phyloP scores from a whole-genome alignment of 176 grass and related monocot species.

The Elymus sibiricus region DNA sequence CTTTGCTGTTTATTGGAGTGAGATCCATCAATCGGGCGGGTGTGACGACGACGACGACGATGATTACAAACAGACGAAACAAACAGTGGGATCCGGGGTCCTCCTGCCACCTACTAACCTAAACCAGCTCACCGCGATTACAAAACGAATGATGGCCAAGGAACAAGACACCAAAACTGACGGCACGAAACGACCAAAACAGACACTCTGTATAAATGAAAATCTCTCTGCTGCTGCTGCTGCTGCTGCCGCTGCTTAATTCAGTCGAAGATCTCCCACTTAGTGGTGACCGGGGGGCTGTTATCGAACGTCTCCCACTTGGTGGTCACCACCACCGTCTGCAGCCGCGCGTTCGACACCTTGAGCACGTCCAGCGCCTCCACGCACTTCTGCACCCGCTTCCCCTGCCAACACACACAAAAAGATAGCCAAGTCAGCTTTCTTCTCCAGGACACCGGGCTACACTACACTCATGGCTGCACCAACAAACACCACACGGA shows the following conservation, averaged over 20 bases:
- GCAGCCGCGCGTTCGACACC: slow-evolving; percentile 60
- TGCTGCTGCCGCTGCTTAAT: background rate
- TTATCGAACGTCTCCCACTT: slow-evolving; percentile 91
- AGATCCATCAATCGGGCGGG: slow-evolving; percentile 30
- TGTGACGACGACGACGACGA: background rate
- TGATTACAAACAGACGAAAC: slow-evolving; percentile 39
- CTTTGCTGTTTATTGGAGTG: slow-evolving; percentile 29
- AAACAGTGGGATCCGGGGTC: background rate
- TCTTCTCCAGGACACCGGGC: background rate
- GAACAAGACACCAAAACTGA: background rate
- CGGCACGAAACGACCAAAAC: slow-evolving; percentile 13
- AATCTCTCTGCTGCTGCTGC: background rate
- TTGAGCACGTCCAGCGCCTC: slow-evolving; percentile 88
- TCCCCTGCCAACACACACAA: slow-evolving; percentile 45
- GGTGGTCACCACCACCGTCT: slow-evolving; percentile 52
- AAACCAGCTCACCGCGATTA: slow-evolving; percentile 23
- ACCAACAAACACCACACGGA: background rate
- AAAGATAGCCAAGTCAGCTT: background rate
- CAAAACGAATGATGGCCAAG: slow-evolving; percentile 19
- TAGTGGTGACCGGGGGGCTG: slow-evolving; percentile 36
- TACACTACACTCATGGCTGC: background rate
- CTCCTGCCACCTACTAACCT: background rate
- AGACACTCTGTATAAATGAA: background rate
- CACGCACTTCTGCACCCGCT: slow-evolving; percentile 96
- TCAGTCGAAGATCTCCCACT: slow-evolving; percentile 96